phyloP scores from a whole-genome alignment of 179 eudicot genomes.

The Corrigiola litoralis region DNA sequence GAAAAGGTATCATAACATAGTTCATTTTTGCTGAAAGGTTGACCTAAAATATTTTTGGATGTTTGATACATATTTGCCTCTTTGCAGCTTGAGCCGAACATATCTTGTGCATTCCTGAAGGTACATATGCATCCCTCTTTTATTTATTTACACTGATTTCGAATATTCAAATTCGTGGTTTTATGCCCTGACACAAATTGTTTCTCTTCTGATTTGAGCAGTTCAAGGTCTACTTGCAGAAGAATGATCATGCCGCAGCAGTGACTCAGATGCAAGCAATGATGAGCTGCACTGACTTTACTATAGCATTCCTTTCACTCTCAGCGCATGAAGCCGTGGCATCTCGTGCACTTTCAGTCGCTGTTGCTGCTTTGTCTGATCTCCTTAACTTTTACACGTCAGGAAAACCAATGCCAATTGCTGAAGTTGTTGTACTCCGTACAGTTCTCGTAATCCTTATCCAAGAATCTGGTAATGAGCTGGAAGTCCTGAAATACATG shows the following conservation, averaged over 20 bases:
- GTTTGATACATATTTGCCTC: constrained; percentile 23
- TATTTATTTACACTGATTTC: not conserved
- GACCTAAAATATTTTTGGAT: not conserved
- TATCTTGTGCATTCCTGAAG: constrained; percentile 82
- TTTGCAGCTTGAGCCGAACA: constrained; percentile 85
- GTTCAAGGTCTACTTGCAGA: constrained; percentile 84
- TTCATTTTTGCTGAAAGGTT: not conserved
- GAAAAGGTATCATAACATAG: constrained; percentile 53
- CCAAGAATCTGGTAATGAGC: constrained; percentile 56
- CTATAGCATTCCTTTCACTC: constrained; percentile 67
- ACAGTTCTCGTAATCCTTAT: constrained; percentile 57
- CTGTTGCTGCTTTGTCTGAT: constrained; percentile 62
- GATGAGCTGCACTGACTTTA: constrained; percentile 81
- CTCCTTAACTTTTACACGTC: constrained; percentile 69
- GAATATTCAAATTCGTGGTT: not conserved
- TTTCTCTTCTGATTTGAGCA: constrained; percentile 33
- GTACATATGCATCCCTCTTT: constrained; percentile 25
- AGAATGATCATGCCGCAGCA: constrained; percentile 60
- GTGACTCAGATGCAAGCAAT: constrained; percentile 77
- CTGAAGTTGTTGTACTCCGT: constrained; percentile 66
- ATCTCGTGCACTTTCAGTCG: constrained; percentile 67
- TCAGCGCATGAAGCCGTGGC: constrained; percentile 93
- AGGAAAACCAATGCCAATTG: constrained; percentile 61
- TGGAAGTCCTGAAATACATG: constrained; percentile 60
- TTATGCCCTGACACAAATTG: not conserved